Percentiles rank a stretch among this genome's conserved stretches.
Conservation (phyloP, 2,329 filamentous ascomycete genomes). For the Colletotrichum falcatum region DNA sequence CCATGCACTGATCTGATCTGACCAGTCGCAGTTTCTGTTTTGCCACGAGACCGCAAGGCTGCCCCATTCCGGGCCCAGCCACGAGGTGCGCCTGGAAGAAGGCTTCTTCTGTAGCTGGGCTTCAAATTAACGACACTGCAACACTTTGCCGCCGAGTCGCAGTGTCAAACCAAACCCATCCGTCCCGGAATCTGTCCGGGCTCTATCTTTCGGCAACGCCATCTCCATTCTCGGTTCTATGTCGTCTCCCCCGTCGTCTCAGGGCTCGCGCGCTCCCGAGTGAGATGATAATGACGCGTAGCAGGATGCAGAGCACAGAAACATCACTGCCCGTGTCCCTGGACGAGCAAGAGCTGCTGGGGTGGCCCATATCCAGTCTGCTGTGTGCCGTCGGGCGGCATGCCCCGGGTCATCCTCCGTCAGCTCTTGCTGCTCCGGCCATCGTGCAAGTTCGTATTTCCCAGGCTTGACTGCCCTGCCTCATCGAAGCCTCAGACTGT, state of each 20-base stretch:
- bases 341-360: not conserved
- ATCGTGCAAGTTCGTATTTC: constrained; percentile 20
- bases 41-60: not conserved
- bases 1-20: not conserved
- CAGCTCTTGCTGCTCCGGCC: constrained; percentile 9
- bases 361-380: constrained; percentile 17
- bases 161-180: not conserved
- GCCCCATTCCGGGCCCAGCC: not conserved
- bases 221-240: constrained; percentile 34
- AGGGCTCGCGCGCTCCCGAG: not conserved
- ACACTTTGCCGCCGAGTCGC: constrained; percentile 19
- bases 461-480: constrained; percentile 18
- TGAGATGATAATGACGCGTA: constrained; percentile 9
- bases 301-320: constrained; percentile 1
- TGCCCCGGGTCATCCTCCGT: constrained; percentile 18
- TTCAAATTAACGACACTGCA: constrained; percentile 11
- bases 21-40: not conserved
- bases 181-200: constrained; percentile 3
- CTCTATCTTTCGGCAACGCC: constrained; percentile 16
- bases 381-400: constrained; percentile 18
- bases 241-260: not conserved
- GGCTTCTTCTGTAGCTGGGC: not conserved
- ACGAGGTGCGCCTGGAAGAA: constrained; percentile 2
- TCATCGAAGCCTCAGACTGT: constrained; percentile 37
- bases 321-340: constrained; percentile 6